phyloP scores from a whole-genome alignment of 768 basidiomycete species.

The Kondoa subrosea region DNA sequence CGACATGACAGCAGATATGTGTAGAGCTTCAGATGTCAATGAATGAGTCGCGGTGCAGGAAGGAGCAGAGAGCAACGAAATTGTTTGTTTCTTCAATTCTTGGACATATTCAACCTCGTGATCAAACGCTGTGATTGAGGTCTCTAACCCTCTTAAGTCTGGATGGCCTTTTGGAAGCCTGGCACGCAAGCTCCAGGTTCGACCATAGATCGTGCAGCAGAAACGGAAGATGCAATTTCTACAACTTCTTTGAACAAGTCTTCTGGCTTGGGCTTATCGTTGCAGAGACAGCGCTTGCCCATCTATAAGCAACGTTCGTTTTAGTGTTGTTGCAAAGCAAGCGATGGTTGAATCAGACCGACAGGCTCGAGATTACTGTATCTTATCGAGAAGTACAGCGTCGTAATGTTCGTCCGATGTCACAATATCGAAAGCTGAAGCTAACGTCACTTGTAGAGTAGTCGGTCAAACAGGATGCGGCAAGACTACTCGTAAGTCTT shows the following conservation, averaged over 20 bases:
- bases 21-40: too few species aligned
- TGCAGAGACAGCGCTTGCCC: slow-evolving; percentile 64
- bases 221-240: slow-evolving; percentile 55
- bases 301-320: slow-evolving; percentile 71
- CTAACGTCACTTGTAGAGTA: slow-evolving; percentile 38
- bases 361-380: slow-evolving; percentile 64
- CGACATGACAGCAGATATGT: too few species aligned
- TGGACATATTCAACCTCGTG: too few species aligned
- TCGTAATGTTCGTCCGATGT: slow-evolving; percentile 37
- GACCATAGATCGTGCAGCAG: slow-evolving; percentile 63
- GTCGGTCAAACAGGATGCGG: slow-evolving; percentile 94
- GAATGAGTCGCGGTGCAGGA: too few species aligned
- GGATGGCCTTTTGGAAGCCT: slow-evolving; percentile 37
- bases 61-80: too few species aligned
- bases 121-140: too few species aligned
- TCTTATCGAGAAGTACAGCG: slow-evolving; percentile 63
- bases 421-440: neutral
- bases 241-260: slow-evolving; percentile 44
- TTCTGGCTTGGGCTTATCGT: slow-evolving; percentile 47
- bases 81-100: too few species aligned
- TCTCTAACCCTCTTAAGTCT: neutral
- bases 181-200: slow-evolving; percentile 71
- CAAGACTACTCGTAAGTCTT: slow-evolving; percentile 69
- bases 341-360: neutral
- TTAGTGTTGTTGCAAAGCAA: neutral